Evolutionary conservation across 2,329 filamentous ascomycete species (phyloP).

Genomic region (Aspergillus brasiliensis): DNA sequence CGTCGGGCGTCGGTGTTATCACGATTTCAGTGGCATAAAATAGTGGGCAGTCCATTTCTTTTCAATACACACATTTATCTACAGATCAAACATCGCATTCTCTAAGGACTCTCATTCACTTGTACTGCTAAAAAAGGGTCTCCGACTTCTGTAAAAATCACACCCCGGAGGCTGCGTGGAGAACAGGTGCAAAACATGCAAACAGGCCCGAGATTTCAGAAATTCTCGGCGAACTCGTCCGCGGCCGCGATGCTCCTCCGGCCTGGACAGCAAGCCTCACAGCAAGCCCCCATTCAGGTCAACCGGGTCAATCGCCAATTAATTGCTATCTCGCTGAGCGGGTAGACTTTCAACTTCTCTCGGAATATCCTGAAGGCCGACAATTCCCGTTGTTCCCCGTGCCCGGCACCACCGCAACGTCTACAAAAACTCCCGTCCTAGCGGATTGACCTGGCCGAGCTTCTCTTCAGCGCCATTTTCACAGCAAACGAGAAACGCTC

Average conservation of each 20-base stretch:
- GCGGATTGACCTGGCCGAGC: neutral
- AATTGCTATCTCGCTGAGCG: neutral
- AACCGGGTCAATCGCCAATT: neutral
- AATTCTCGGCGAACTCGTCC: constrained; percentile 30
- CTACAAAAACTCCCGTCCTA: neutral
- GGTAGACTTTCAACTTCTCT: neutral
- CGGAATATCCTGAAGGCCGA: neutral
- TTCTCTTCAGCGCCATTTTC: neutral
- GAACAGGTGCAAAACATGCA: constrained; percentile 35
- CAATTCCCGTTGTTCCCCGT: neutral
- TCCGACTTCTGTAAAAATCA: neutral
- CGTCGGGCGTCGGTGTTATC: neutral
- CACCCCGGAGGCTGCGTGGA: neutral
- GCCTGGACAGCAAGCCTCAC: neutral
- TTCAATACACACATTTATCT: neutral
- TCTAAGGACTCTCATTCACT: no score
- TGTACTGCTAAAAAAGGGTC: no score
- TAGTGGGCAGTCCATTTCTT: neutral
- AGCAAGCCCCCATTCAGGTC: neutral
- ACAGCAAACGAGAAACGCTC: neutral
- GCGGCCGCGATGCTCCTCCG: constrained; percentile 10
- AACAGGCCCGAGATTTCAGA: constrained; percentile 26
- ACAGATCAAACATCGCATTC: neutral
- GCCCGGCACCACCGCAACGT: neutral
- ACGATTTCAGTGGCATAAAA: neutral